These are phyloP conservation scores for Sarocladiaceae sp. DNA, from an alignment of 2,329 filamentous ascomycete species.

Conservation along the genomic window DNA sequence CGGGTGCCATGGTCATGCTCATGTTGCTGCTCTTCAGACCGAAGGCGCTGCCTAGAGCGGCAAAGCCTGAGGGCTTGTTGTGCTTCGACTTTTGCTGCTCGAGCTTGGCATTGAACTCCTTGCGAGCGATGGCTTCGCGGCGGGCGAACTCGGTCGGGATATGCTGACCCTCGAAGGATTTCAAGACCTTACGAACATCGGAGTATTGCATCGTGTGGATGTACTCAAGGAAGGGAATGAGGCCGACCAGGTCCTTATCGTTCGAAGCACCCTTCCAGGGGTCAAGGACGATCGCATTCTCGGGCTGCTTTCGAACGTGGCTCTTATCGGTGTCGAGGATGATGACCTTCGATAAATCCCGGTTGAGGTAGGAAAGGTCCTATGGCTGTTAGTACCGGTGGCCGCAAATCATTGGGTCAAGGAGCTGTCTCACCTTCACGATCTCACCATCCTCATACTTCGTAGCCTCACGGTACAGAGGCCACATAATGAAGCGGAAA, in stretches of 20 bases:
- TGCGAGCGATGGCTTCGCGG: conserved; percentile 77
- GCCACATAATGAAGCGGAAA: conserved; percentile 92
- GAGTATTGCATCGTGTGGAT: conserved; percentile 87
- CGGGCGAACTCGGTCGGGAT: conserved; percentile 87
- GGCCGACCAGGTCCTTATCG: conserved; percentile 78
- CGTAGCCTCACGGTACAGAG: conserved; percentile 91
- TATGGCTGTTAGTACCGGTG: conserved; percentile 29
- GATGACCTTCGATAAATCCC: conserved; percentile 90
- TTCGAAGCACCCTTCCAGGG: conserved; percentile 81
- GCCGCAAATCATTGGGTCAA: background rate
- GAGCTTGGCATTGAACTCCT: conserved; percentile 76
- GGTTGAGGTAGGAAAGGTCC: conserved; percentile 97
- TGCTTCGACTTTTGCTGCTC: conserved; percentile 59
- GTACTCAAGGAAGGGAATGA: conserved; percentile 97
- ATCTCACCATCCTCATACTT: conserved; percentile 95
- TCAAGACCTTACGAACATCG: conserved; percentile 80
- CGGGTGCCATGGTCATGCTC: conserved; percentile 52
- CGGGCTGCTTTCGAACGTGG: conserved; percentile 85
- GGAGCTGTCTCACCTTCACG: conserved; percentile 63
- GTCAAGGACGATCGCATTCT: conserved; percentile 87
- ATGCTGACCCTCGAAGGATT: conserved; percentile 81
- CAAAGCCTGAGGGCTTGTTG: conserved; percentile 52
- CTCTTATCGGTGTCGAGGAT: conserved; percentile 80
- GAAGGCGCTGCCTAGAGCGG: conserved; percentile 63
- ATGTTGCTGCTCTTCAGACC: conserved; percentile 68